Base-by-base conservation (phyloP, 2,329 filamentous ascomycete species). In the Epichloe coenophiala region DNA sequence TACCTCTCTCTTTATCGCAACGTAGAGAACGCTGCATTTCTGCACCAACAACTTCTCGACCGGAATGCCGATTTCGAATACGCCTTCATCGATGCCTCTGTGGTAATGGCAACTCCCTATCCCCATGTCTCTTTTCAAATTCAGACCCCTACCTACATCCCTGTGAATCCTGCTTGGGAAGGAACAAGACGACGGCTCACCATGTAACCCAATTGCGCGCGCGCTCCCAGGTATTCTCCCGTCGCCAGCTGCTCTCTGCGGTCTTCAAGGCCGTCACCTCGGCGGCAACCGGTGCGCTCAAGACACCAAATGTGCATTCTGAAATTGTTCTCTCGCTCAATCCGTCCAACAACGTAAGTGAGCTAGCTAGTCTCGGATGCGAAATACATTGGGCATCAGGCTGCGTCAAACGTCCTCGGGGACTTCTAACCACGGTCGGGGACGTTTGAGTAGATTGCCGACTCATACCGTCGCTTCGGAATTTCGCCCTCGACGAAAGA, bases 41-140 rank as follows among this genome's bases (percentile, higher is more conserved):
- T 98, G 42, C 84, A 89, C 48, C 74, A 83, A 58, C 90, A 96
- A 69, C 79, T 98, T 5, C 74, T 97, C n/a, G 77, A 80, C 5
- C 86, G 87, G 48, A 95, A 97, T 63, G 62, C 79, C 9, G 83
- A 84, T 8, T 97, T 90, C 60, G 89, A 97, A 67, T 97, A 97
- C 72, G 89, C 90, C 36, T 86, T 98, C 57, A 78, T 98, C 45
- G 91, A 98, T 68, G 89, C 89, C 19, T 81, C 79, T 44, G 79
- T 86, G 65, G 84, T 90, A 74, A 74, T 54, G 75, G n/a, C 8
- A n/a, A 17, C 21, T n/a, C 21, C 13, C 15, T 6, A 21, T 1
- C 3, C 15, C 19, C 7, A 31, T 9, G 7, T 36, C 27, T 19
- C n/a, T 8, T 21, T 6, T 17, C 1, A 31, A 31, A 15, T 7